Evolutionary conservation across 1,284 basidiomycete species (phyloP).

Genomic region (Ustilago cynodontis): DNA sequence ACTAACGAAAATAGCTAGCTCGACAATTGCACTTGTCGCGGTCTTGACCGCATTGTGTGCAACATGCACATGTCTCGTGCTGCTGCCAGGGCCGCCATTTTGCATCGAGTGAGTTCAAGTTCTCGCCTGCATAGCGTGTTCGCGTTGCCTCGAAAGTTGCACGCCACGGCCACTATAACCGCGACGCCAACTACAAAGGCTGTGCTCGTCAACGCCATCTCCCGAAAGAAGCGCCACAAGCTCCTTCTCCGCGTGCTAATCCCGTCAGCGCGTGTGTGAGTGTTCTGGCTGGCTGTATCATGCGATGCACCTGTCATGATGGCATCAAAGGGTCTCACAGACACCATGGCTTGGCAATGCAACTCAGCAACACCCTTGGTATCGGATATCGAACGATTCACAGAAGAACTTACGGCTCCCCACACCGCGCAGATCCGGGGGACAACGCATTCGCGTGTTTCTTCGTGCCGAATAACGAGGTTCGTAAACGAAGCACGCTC

Average conservation of each 20-base stretch:
- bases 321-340: not conserved
- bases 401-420: not conserved
- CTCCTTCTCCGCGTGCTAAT: not conserved
- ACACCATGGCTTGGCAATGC: not conserved
- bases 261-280: not conserved
- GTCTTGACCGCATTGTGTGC: not conserved
- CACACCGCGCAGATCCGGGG: not conserved
- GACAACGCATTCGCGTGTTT: not conserved
- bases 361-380: not conserved
- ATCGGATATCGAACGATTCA: not conserved
- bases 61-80: not conserved
- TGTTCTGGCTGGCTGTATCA: not conserved
- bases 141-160: not conserved
- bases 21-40: not conserved
- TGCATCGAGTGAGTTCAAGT: not conserved
- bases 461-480: not conserved
- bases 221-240: not conserved
- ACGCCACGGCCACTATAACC: conserved; percentile 1
- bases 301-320: not conserved
- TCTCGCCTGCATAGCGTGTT: not conserved
- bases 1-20: not conserved
- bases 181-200: not conserved
- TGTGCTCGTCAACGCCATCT: conserved; percentile 5
- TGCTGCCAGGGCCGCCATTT: not conserved
- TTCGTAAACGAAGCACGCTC: not conserved